Conservation (phyloP, 169 alveolate genomes). For the Plasmodium reichenowi region DNA sequence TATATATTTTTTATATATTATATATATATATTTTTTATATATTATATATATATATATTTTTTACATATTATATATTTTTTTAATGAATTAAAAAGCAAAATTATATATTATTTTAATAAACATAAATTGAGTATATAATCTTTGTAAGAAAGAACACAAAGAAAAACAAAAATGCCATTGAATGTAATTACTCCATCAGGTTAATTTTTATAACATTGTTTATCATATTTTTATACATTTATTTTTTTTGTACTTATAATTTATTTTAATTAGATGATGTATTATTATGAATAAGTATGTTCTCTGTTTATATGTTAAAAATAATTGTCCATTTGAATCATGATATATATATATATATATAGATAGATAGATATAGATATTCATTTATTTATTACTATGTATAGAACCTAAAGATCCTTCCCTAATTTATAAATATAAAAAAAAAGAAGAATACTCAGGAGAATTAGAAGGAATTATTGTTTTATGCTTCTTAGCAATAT, state of each 20-base stretch:
- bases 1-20: too few relatives aligned
- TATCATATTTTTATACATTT: neutral
- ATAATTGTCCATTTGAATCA: neutral
- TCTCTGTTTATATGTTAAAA: neutral
- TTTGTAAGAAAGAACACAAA: too few relatives aligned
- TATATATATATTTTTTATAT: too few relatives aligned
- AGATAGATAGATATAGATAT: neutral
- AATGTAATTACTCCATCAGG: slow-evolving; percentile 68
- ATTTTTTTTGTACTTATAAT: neutral
- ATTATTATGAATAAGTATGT: neutral
- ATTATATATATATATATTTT: too few relatives aligned
- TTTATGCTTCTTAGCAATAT: slow-evolving; percentile 58
- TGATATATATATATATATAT: neutral
- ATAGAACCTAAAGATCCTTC: slow-evolving; percentile 70
- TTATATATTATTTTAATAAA: too few relatives aligned
- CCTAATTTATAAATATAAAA: slow-evolving; percentile 21
- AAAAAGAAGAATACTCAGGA: slow-evolving; percentile 51
- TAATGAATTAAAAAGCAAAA: too few relatives aligned
- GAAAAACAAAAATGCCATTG: slow-evolving; percentile 40
- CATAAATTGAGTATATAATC: too few relatives aligned
- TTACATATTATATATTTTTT: too few relatives aligned
- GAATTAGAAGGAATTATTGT: slow-evolving; percentile 57
- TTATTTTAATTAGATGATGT: neutral
- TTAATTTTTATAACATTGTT: neutral
- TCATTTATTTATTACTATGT: slow-evolving; percentile 1